These are phyloP conservation scores for Furcasterigmium furcatum DNA, from an alignment of 2,329 filamentous ascomycete genomes.

Conservation along the genomic window DNA sequence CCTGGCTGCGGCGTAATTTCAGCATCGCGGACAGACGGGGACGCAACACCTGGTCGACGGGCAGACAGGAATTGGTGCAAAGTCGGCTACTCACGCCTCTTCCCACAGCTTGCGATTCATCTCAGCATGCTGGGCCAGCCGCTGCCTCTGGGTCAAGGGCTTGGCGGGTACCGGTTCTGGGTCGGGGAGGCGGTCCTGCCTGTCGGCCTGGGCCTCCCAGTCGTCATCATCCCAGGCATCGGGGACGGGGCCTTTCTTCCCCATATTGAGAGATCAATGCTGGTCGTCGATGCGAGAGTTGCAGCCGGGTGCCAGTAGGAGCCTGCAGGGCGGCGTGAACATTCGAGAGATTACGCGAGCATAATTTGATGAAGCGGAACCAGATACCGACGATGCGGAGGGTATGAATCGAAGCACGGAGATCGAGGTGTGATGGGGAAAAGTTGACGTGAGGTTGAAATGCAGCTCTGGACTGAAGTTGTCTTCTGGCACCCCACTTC, in stretches of 20 bases:
- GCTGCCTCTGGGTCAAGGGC: slow-evolving; percentile 68
- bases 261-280: slow-evolving; percentile 31
- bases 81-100: slow-evolving; percentile 61
- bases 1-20: slow-evolving; percentile 53
- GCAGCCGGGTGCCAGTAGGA: background rate
- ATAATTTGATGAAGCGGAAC: background rate
- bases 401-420: too few species aligned
- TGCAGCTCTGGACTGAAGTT: too few species aligned
- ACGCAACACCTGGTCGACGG: too few species aligned
- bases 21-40: too few species aligned
- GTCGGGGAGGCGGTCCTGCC: slow-evolving; percentile 31
- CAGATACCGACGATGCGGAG: background rate
- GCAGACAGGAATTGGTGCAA: background rate
- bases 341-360: background rate
- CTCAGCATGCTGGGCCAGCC: slow-evolving; percentile 76
- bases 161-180: slow-evolving; percentile 28
- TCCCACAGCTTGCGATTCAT: slow-evolving; percentile 86
- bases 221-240: slow-evolving; percentile 91
- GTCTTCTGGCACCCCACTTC: too few species aligned
- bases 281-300: slow-evolving; percentile 26
- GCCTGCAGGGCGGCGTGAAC: background rate
- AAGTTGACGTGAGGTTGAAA: too few species aligned
- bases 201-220: slow-evolving; percentile 79
- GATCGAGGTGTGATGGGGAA: background rate
- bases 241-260: slow-evolving; percentile 50